Percentiles rank a stretch among this genome's conserved stretches.
Evolutionary conservation across 441 rosid genomes (phyloP).

Genomic region (Codiaeum variegatum): DNA sequence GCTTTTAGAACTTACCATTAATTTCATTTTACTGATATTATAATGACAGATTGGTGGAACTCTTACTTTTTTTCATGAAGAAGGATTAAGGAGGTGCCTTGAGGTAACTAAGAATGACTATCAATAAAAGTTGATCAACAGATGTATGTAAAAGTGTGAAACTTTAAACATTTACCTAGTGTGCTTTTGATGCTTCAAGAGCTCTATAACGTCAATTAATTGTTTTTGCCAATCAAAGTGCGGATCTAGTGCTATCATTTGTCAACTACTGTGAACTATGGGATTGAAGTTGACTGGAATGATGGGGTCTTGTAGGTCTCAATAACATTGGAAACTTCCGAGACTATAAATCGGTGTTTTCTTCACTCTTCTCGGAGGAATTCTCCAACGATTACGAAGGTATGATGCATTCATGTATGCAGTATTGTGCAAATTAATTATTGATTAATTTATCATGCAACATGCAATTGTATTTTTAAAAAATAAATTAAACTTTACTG

Average conservation of each 20-base stretch:
- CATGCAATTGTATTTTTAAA: neutral
- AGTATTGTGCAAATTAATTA: neutral
- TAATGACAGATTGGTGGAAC: slow-evolving; percentile 85
- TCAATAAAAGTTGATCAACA: neutral
- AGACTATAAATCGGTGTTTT: slow-evolving; percentile 60
- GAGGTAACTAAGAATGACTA: slow-evolving; percentile 51
- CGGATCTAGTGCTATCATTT: neutral
- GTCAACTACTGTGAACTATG: slow-evolving; percentile 6
- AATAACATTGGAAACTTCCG: slow-evolving; percentile 79
- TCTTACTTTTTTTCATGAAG: slow-evolving; percentile 87
- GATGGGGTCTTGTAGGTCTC: slow-evolving; percentile 49
- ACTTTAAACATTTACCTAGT: neutral
- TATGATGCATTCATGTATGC: slow-evolving; percentile 16
- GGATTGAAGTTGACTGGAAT: slow-evolving; percentile 24
- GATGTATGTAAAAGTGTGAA: neutral
- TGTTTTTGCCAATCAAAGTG: neutral
- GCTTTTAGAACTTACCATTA: slow-evolving; percentile 8
- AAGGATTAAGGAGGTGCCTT: slow-evolving; percentile 82
- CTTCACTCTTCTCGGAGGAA: slow-evolving; percentile 87
- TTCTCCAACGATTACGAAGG: slow-evolving; percentile 84
- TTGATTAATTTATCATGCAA: neutral
- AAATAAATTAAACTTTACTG: neutral
- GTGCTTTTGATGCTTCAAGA: neutral
- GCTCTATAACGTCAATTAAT: neutral
- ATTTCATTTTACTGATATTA: slow-evolving; percentile 15